Conservation (phyloP, 306 rosid genomes). For the Hippophae rhamnoides region DNA sequence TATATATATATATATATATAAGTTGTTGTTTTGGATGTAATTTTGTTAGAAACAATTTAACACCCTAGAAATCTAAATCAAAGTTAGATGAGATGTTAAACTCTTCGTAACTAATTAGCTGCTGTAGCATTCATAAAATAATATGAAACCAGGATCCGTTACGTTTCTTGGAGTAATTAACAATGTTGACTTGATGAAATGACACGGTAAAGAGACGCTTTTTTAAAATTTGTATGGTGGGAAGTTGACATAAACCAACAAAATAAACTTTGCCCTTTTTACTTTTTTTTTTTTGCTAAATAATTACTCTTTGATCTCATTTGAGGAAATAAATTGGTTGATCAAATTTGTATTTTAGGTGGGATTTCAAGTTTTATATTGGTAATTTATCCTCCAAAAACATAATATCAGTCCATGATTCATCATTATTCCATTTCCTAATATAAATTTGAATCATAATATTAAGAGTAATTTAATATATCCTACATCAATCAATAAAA, state of each 20-base stretch:
- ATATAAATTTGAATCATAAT: no score
- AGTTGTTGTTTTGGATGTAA: no score
- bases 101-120: no score
- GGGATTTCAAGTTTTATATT: constrained; percentile 7
- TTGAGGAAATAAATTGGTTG: constrained; percentile 4
- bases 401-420: no score
- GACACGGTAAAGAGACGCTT: constrained; percentile 2
- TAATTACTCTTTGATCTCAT: no score
- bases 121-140: not conserved
- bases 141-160: not conserved
- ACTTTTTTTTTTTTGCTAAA: no score
- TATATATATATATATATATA: no score
- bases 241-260: constrained; percentile 23
- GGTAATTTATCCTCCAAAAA: no score
- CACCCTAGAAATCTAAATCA: not conserved
- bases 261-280: not conserved
- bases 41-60: no score
- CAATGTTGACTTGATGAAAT: not conserved
- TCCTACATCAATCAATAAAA: no score
- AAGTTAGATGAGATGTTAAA: not conserved
- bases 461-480: no score
- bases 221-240: constrained; percentile 1
- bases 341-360: constrained; percentile 2
- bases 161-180: constrained; percentile 3
- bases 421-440: no score